phyloP scores from a whole-genome alignment of 805 yeast species.

The Wickerhamiella nectarea region DNA sequence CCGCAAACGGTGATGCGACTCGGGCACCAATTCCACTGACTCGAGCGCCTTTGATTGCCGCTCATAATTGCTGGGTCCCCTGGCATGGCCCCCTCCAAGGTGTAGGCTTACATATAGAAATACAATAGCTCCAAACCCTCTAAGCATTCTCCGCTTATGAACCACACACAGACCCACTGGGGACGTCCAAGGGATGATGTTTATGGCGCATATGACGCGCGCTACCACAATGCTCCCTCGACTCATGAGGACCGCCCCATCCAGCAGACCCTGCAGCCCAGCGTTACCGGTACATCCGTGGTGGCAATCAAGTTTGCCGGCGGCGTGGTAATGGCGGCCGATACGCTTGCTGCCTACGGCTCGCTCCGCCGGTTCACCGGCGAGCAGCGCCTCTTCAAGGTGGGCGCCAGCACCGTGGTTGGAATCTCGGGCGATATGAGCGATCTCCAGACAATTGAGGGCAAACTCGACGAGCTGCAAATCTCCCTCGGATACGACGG shows the following conservation, averaged over 20 bases:
- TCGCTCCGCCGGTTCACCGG: constrained; percentile 77
- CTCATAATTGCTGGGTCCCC: too few relatives aligned
- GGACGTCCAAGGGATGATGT: constrained; percentile 80
- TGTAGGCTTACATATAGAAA: too few relatives aligned
- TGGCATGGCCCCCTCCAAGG: too few relatives aligned
- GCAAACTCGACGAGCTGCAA: constrained; percentile 64
- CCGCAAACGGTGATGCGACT: too few relatives aligned
- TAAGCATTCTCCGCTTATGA: constrained; percentile 38
- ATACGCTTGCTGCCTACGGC: constrained; percentile 82
- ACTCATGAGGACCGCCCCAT: constrained; percentile 39
- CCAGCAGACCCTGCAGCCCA: constrained; percentile 85
- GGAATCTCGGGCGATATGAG: constrained; percentile 92
- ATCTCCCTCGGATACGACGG: constrained; percentile 68
- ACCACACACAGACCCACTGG: constrained; percentile 91
- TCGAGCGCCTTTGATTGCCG: too few relatives aligned
- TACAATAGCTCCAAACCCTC: background rate
- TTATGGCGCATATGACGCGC: constrained; percentile 59
- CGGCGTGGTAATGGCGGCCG: constrained; percentile 92
- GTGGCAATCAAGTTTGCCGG: constrained; percentile 78
- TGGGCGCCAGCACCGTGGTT: constrained; percentile 76
- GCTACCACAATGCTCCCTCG: constrained; percentile 37
- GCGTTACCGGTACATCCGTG: constrained; percentile 93
- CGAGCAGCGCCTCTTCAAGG: constrained; percentile 70
- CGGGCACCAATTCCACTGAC: too few relatives aligned
- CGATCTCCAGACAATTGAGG: constrained; percentile 75